Conservation (phyloP, 352 stramenopile genomes). For the Chrysophaeum taylorii region DNA sequence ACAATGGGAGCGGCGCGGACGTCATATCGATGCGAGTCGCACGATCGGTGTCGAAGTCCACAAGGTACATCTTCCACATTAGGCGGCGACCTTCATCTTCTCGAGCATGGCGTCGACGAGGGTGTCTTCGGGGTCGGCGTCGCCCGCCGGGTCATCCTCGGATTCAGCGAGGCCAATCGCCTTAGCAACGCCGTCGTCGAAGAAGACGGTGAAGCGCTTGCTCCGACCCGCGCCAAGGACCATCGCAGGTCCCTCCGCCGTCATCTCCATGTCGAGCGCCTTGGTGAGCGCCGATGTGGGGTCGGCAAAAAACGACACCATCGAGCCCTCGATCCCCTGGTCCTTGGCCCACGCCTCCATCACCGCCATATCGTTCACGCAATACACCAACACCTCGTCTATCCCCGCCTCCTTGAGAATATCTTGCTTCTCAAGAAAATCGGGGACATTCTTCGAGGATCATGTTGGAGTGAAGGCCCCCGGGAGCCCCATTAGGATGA, state of each 20-base stretch:
- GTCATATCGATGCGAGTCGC: too few species aligned
- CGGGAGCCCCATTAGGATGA: constrained; percentile 47
- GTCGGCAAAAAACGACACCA: constrained; percentile 44
- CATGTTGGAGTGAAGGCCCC: constrained; percentile 51
- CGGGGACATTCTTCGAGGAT: constrained; percentile 51
- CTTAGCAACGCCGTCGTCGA: constrained; percentile 43
- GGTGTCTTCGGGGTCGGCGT: constrained; percentile 28
- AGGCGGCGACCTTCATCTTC: neutral
- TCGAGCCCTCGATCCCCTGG: constrained; percentile 37
- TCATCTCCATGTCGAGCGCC: constrained; percentile 46
- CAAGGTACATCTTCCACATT: neutral
- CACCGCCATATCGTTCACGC: constrained; percentile 37
- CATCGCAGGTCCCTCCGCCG: constrained; percentile 34
- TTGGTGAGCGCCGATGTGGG: constrained; percentile 40
- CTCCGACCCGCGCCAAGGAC: constrained; percentile 36
- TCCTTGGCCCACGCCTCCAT: constrained; percentile 48
- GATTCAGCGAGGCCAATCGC: constrained; percentile 39
- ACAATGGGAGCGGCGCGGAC: too few species aligned
- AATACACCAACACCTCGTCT: constrained; percentile 37
- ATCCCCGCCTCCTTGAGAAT: constrained; percentile 38
- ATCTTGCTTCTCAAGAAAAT: constrained; percentile 34
- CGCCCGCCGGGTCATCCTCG: constrained; percentile 46
- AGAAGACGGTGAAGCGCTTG: constrained; percentile 47
- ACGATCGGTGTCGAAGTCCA: too few species aligned
- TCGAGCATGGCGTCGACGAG: neutral